phyloP scores from a whole-genome alignment of 129 eudicot species.

The Rutidosis leptorrhynchoides region DNA sequence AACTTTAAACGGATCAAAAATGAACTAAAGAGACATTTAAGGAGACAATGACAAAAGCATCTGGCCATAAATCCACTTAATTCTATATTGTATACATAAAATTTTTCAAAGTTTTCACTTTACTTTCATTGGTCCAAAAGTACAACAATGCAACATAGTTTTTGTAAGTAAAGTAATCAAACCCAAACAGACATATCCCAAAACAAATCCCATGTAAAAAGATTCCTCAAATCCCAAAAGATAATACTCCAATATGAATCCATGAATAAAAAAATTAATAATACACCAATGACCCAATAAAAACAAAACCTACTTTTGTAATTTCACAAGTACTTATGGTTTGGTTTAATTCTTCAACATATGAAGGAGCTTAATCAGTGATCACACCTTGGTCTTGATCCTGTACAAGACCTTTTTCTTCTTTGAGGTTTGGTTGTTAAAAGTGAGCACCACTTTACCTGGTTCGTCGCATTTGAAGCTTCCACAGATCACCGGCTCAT shows the following conservation, averaged over 20 bases:
- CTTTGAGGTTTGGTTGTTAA: slow-evolving; percentile 81
- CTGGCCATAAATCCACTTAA: slow-evolving; percentile 35
- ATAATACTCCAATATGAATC: slow-evolving; percentile 30
- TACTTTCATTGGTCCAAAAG: slow-evolving; percentile 35
- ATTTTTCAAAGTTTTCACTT: slow-evolving; percentile 31
- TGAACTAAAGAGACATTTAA: slow-evolving; percentile 22
- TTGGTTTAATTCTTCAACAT: slow-evolving; percentile 13
- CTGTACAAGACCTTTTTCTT: slow-evolving; percentile 89
- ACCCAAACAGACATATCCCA: slow-evolving; percentile 41
- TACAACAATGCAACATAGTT: slow-evolving; percentile 41
- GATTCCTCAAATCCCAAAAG: slow-evolving; percentile 42
- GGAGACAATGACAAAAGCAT: slow-evolving; percentile 41
- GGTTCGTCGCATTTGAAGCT: slow-evolving; percentile 65
- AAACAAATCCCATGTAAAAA: slow-evolving; percentile 41
- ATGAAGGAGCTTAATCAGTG: slow-evolving; percentile 28
- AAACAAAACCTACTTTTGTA: slow-evolving; percentile 30
- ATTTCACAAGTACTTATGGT: slow-evolving; percentile 12
- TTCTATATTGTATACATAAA: slow-evolving; percentile 31
- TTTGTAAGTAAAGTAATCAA: slow-evolving; percentile 30
- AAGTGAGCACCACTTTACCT: slow-evolving; percentile 75
- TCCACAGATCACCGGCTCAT: slow-evolving; percentile 57
- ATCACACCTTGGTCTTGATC: slow-evolving; percentile 65
- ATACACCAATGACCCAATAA: slow-evolving; percentile 31
- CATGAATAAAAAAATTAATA: slow-evolving; percentile 41
- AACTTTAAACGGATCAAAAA: slow-evolving; percentile 31